Evolutionary conservation across 106 monocot genomes (phyloP).

Genomic region (Dendrobium officinale): DNA sequence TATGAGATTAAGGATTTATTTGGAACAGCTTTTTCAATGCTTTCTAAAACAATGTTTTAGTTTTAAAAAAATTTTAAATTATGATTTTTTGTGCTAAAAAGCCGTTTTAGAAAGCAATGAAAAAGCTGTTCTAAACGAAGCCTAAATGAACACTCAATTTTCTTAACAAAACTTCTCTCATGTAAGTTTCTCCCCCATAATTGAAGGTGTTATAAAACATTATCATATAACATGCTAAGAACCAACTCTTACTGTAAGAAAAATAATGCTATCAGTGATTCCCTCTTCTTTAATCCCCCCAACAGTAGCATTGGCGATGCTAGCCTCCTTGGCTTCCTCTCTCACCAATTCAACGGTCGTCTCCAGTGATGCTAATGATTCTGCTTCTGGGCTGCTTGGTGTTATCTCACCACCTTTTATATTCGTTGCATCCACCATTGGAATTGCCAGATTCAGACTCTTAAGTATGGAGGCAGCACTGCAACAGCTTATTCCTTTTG

Average conservation of each 20-base stretch:
- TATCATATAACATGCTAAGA: no score
- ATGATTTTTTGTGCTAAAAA: no score
- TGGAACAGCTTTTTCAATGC: no score
- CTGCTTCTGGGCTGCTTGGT: slow-evolving; percentile 10
- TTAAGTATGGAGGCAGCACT: slow-evolving; percentile 61
- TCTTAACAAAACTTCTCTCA: no score
- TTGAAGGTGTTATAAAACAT: no score
- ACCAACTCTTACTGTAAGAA: slow-evolving; percentile 40
- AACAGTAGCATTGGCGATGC: slow-evolving; percentile 46
- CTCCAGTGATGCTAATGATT: slow-evolving; percentile 45
- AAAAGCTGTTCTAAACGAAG: neutral
- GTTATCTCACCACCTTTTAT: slow-evolving; percentile 29
- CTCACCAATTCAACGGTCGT: slow-evolving; percentile 58
- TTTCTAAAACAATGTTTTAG: no score
- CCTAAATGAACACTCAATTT: neutral
- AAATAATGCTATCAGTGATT: slow-evolving; percentile 49
- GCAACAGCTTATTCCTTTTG: slow-evolving; percentile 30
- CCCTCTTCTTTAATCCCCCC: slow-evolving; percentile 77
- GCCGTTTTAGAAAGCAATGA: neutral
- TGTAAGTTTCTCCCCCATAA: no score
- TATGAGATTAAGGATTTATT: no score
- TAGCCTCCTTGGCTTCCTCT: slow-evolving; percentile 53
- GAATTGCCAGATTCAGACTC: slow-evolving; percentile 38
- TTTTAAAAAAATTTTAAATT: no score
- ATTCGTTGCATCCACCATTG: slow-evolving; percentile 1